Conservation (phyloP, 176 grass and related monocot species). For the Tillandsia fasciculata region DNA sequence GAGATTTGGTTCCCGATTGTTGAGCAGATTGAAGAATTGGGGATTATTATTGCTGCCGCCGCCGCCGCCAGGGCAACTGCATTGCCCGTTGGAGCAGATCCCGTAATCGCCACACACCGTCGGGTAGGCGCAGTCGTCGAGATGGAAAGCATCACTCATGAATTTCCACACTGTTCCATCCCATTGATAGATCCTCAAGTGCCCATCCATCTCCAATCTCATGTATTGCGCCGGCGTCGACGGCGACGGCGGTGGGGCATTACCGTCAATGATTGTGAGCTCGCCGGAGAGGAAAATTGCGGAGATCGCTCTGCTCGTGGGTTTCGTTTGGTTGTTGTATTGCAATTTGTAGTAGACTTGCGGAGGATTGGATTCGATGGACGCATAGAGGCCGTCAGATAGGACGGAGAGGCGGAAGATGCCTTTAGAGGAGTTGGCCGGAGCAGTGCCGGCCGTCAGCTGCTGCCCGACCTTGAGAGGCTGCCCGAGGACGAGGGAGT, state of each 20-base stretch:
- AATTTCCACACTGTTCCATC: slow-evolving; percentile 19
- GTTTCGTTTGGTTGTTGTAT: not conserved
- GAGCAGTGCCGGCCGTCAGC: slow-evolving; percentile 15
- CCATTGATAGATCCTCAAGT: slow-evolving; percentile 37
- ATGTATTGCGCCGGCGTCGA: slow-evolving; percentile 28
- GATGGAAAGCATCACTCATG: slow-evolving; percentile 23
- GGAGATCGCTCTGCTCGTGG: slow-evolving; percentile 7
- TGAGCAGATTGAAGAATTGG: slow-evolving; percentile 29
- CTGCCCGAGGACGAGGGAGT: slow-evolving; percentile 28
- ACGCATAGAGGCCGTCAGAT: slow-evolving; percentile 16
- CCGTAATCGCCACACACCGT: slow-evolving; percentile 36
- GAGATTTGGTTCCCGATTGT: slow-evolving; percentile 23
- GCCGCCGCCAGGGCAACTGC: slow-evolving; percentile 22
- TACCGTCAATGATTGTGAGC: not conserved
- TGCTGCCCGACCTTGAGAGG: slow-evolving; percentile 10
- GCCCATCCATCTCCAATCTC: slow-evolving; percentile 29
- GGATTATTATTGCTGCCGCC: slow-evolving; percentile 12
- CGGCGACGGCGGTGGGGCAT: not conserved
- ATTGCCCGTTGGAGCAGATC: slow-evolving; percentile 41
- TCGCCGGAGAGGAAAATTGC: slow-evolving; percentile 16
- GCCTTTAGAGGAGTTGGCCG: slow-evolving; percentile 26
- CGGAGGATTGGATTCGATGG: slow-evolving; percentile 21
- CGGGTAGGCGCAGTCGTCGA: slow-evolving; percentile 42
- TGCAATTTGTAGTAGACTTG: slow-evolving; percentile 12
- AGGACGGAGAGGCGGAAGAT: slow-evolving; percentile 18